These are phyloP conservation scores for Oehlia diaphana DNA, from an alignment of 192 early-diverging fungal species.

Conservation along the genomic window DNA sequence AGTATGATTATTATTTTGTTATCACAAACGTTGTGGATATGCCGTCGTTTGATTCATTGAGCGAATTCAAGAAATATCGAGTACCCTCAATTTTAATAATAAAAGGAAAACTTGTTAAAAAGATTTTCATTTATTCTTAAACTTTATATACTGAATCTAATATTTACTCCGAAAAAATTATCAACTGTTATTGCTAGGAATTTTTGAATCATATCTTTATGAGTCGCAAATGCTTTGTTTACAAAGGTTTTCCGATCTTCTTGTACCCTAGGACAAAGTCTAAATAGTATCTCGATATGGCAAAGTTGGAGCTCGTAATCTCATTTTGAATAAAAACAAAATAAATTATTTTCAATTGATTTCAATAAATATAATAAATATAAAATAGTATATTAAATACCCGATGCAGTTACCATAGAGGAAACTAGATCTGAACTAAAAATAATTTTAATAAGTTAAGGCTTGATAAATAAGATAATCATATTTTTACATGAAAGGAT, in stretches of 20 bases:
- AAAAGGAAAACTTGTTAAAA: not conserved
- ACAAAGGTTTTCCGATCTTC: slow-evolving; percentile 22
- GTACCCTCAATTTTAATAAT: slow-evolving; percentile 2
- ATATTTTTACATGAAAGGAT: slow-evolving; percentile 3
- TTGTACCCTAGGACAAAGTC: slow-evolving; percentile 19
- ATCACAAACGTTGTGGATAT: slow-evolving; percentile 5
- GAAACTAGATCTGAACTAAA: not conserved
- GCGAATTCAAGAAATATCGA: slow-evolving; percentile 4
- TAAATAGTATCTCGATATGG: slow-evolving; percentile 18
- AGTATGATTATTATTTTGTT: not conserved
- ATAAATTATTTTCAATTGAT: not conserved
- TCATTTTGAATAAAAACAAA: not conserved
- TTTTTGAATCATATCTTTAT: not conserved
- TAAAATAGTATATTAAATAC: not conserved
- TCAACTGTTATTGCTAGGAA: slow-evolving; percentile 14
- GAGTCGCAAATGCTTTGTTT: slow-evolving; percentile 5
- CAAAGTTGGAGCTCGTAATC: slow-evolving; percentile 27
- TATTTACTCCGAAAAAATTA: slow-evolving; percentile 15
- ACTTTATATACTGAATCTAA: not conserved
- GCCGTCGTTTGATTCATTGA: slow-evolving; percentile 16
- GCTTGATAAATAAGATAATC: not conserved
- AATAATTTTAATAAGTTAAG: not conserved
- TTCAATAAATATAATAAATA: not conserved
- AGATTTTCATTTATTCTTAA: not conserved
- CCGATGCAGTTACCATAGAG: slow-evolving; percentile 12